Evolutionary conservation across 2,329 filamentous ascomycete genomes (phyloP), one percentile per base, ranked within the genome.

Genomic region (Teratosphaeria epicoccoides): DNA sequence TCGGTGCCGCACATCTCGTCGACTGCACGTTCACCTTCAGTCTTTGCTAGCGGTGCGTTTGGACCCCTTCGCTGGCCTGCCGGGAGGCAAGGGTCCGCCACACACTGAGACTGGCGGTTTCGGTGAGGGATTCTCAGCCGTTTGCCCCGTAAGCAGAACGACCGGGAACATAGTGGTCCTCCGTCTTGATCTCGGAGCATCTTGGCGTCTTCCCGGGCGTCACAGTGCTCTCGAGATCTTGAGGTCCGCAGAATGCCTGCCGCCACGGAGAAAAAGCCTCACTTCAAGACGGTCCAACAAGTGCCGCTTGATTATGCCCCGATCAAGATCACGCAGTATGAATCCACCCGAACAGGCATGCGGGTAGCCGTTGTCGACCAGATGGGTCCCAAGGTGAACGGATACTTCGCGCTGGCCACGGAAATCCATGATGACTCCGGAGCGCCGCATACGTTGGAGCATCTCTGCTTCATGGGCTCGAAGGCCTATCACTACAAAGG

Each of bases 401-500:
- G 93, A 28, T 95, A 94, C 71, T 98, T 98, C 70, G 85, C 90
- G 28, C 78, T 98, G 49, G 93, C 93, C 28, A 98, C 93, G 2
- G 93, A 98, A 71, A 97, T 98, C 61, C 85, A 95, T 62, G 93
- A 98, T 72, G 89, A 98, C 68, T 97, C 91, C 10, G 93, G 93
- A 40, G 87, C 93, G 12, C 93, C 75, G 14, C 75, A 77, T 56
- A 77, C 75, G 1, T 66, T 77, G 12, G 75, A 77, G 62, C 75
- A 77, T 64, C 66, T 77, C 14, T 73, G 72, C 52, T 77, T 77
- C 60, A 76, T 76, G 74, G 93, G 93, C 24, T 97, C 93, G 23
- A 89, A 87, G 67, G 94, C 79, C 66, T 97, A 95, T 68, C 85
- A 81, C 55, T 97, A 95, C 74, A 97, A 97, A 69, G 93, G 93